Conservation (phyloP, 768 basidiomycete species). For the Pluteus cervinus region DNA sequence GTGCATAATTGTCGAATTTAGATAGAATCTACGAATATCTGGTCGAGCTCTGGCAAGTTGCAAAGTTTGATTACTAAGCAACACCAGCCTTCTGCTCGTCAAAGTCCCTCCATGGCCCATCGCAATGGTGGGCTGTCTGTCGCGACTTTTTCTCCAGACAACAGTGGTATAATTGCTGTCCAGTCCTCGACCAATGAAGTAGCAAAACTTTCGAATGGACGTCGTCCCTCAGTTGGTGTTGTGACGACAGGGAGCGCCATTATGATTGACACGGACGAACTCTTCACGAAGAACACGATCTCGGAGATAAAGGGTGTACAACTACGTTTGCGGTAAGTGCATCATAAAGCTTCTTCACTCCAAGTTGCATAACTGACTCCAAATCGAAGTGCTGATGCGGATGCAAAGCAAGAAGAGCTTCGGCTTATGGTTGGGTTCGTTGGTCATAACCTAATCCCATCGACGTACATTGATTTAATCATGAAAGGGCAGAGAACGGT, state of each 20-base stretch:
- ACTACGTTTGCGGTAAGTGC: constrained; percentile 55
- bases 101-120: no score
- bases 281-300: constrained; percentile 69
- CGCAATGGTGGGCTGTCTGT: no score
- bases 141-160: no score
- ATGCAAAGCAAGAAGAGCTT: constrained; percentile 83
- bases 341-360: constrained; percentile 3
- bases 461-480: constrained; percentile 20
- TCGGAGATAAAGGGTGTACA: constrained; percentile 64
- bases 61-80: no score
- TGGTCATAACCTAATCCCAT: constrained; percentile 1
- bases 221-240: no score
- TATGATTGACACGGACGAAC: constrained; percentile 59
- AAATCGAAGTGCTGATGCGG: constrained; percentile 68
- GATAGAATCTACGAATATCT: no score
- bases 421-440: constrained; percentile 91
- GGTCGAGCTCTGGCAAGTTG: no score
- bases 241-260: constrained; percentile 17
- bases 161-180: no score
- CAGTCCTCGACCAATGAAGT: no score
- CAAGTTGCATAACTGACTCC: constrained; percentile 7
- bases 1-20: no score
- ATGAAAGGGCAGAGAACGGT: constrained; percentile 78
- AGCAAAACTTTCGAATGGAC: no score
- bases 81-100: no score